A percentile compares a stretch with the other conserved stretches of the same genome.
Evolutionary conservation across 2,329 filamentous ascomycete species (phyloP).

Genomic region (Xylaria sp.): DNA sequence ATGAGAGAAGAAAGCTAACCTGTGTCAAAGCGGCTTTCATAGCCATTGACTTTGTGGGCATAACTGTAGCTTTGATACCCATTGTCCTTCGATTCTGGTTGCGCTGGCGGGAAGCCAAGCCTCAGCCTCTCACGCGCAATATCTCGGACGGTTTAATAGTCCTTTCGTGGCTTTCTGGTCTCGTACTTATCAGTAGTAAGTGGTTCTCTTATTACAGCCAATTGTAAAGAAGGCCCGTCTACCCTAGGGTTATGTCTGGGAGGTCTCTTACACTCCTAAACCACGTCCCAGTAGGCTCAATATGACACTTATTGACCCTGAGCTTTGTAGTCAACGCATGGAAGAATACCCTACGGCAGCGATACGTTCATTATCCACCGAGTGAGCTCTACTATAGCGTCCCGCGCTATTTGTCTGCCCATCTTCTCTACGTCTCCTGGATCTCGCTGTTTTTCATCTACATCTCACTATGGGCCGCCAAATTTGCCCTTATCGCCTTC

Average conservation of each 20-base stretch:
- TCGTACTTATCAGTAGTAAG: conserved; percentile 40
- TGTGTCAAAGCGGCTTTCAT: conserved; percentile 42
- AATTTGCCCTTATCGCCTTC: conserved; percentile 44
- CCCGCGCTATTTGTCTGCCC: conserved; percentile 32
- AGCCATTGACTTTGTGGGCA: conserved; percentile 42
- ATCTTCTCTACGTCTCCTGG: conserved; percentile 45
- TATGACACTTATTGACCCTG: neutral
- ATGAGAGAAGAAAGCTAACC: conserved; percentile 13
- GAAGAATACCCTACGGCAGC: conserved; percentile 42
- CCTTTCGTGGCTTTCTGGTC: conserved; percentile 41
- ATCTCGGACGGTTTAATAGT: conserved; percentile 42
- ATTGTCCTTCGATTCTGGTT: conserved; percentile 45
- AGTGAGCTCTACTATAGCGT: conserved; percentile 43
- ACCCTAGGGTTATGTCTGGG: neutral
- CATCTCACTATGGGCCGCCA: conserved; percentile 44
- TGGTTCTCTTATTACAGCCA: neutral
- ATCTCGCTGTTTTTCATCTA: conserved; percentile 45
- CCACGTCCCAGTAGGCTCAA: neutral
- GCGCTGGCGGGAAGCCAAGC: conserved; percentile 35
- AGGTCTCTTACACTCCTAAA: neutral
- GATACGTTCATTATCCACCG: conserved; percentile 36
- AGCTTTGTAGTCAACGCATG: conserved; percentile 37
- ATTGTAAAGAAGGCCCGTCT: neutral
- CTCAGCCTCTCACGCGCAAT: conserved; percentile 35
- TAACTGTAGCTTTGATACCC: conserved; percentile 42